phyloP scores from a whole-genome alignment of 768 basidiomycete genomes.

The Cubamyces sp. region DNA sequence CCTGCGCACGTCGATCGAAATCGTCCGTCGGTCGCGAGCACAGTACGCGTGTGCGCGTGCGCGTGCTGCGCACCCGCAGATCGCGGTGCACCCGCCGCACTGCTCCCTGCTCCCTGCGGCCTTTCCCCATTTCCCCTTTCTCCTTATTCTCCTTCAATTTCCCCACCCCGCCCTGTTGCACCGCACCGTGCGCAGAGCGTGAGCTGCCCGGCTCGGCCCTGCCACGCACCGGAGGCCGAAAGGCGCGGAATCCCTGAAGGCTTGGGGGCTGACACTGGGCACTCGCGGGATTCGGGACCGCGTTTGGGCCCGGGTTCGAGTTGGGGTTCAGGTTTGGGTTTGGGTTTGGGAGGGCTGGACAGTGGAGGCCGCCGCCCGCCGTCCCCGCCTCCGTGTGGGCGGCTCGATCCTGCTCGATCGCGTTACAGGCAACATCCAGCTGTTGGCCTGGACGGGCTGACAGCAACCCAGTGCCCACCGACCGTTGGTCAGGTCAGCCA shows the following conservation, averaged over 20 bases:
- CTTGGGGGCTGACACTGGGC: no score
- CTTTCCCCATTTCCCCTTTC: background rate
- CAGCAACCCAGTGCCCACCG: no score
- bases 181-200: no score
- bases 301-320: background rate
- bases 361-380: background rate
- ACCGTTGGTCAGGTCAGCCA: no score
- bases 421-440: no score
- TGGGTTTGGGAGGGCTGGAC: background rate
- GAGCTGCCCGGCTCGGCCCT: background rate
- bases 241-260: no score
- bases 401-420: no score
- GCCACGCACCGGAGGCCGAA: background rate
- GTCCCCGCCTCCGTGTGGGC: no score
- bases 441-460: no score
- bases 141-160: no score
- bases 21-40: conserved; percentile 1
- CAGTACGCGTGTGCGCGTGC: background rate
- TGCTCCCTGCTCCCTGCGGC: no score
- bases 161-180: background rate
- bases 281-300: background rate
- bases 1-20: background rate
- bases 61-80: background rate
- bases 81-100: background rate
- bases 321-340: no score